A percentile compares a stretch with the other conserved stretches of the same genome.
These are phyloP conservation scores for Dunaliella salina DNA, from an alignment of 163 green algal genomes.

Conservation along the genomic window DNA sequence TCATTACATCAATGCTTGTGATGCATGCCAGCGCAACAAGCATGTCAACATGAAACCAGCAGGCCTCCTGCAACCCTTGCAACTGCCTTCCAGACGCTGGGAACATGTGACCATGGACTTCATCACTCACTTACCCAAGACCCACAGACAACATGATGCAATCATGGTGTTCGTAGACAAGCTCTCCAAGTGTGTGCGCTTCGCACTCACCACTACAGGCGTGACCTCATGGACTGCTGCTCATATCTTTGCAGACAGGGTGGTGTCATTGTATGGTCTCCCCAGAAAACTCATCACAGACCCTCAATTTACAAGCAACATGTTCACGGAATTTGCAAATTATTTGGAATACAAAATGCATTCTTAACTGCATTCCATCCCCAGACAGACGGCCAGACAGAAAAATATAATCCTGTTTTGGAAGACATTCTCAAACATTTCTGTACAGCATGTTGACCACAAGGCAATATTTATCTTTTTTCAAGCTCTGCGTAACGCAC, in stretches of 20 bases:
- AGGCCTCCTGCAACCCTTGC: slow-evolving; percentile 14
- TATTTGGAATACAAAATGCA: slow-evolving; percentile 22
- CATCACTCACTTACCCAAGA: slow-evolving; percentile 42
- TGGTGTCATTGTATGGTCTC: slow-evolving; percentile 42
- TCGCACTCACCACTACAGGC: slow-evolving; percentile 31
- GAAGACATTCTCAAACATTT: slow-evolving; percentile 37
- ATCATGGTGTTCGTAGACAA: slow-evolving; percentile 59
- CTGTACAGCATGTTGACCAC: too few relatives aligned
- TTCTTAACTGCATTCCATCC: slow-evolving; percentile 39
- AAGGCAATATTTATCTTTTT: too few relatives aligned
- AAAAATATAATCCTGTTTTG: slow-evolving; percentile 33
- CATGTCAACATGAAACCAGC: not conserved
- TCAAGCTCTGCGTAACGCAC: too few relatives aligned
- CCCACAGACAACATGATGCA: slow-evolving; percentile 36
- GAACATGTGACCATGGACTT: slow-evolving; percentile 28
- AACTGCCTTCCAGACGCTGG: too few relatives aligned
- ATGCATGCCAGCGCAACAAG: slow-evolving; percentile 16
- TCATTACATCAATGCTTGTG: not conserved
- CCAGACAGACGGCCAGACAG: slow-evolving; percentile 46
- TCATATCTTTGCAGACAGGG: slow-evolving; percentile 31
- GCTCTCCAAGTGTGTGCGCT: slow-evolving; percentile 53
- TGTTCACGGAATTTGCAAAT: slow-evolving; percentile 30
- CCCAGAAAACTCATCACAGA: slow-evolving; percentile 51
- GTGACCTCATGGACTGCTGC: slow-evolving; percentile 27
- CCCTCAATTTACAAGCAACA: slow-evolving; percentile 39